Percentiles rank a stretch among this genome's conserved stretches.
These are phyloP conservation scores for Moricandia arvensis DNA, from an alignment of 345 rosid genomes.

Conservation along the genomic window DNA sequence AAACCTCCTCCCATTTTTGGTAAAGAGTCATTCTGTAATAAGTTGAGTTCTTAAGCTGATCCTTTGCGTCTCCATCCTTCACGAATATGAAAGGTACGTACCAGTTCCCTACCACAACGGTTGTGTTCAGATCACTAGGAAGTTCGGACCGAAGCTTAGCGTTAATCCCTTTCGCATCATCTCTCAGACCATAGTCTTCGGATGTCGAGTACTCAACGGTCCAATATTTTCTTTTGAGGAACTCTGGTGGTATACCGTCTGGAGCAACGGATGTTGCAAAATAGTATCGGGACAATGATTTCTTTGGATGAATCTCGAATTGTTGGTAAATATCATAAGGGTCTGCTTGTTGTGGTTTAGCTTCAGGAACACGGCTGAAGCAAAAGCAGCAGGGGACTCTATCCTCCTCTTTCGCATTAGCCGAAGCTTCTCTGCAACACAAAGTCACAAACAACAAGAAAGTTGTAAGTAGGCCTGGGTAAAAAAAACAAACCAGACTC, in stretches of 20 bases:
- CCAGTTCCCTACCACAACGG: slow-evolving; percentile 55
- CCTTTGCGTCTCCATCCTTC: slow-evolving; percentile 39
- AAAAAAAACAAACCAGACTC: too few relatives aligned
- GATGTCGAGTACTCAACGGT: slow-evolving; percentile 28
- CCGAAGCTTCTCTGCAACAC: slow-evolving; percentile 49
- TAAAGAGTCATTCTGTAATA: slow-evolving; percentile 55
- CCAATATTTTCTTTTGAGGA: slow-evolving; percentile 55
- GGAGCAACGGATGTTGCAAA: slow-evolving; percentile 48
- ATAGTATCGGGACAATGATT: slow-evolving; percentile 4
- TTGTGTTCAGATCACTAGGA: slow-evolving; percentile 36
- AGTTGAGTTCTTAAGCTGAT: slow-evolving; percentile 49
- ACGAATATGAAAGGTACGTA: slow-evolving; percentile 67
- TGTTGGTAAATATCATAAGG: slow-evolving; percentile 45
- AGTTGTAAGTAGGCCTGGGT: neutral
- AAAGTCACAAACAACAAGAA: neutral
- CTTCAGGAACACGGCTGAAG: slow-evolving; percentile 35
- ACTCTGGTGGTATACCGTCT: slow-evolving; percentile 51
- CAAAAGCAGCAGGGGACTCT: slow-evolving; percentile 43
- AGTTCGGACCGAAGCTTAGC: slow-evolving; percentile 38
- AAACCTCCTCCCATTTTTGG: slow-evolving; percentile 63
- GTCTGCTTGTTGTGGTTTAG: slow-evolving; percentile 39
- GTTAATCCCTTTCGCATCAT: slow-evolving; percentile 61
- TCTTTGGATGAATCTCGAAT: slow-evolving; percentile 37
- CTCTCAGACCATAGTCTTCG: slow-evolving; percentile 34
- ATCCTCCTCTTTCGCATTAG: slow-evolving; percentile 41